phyloP scores from a whole-genome alignment of 2,329 filamentous ascomycete genomes.

The Gaeumannomyces sp. region DNA sequence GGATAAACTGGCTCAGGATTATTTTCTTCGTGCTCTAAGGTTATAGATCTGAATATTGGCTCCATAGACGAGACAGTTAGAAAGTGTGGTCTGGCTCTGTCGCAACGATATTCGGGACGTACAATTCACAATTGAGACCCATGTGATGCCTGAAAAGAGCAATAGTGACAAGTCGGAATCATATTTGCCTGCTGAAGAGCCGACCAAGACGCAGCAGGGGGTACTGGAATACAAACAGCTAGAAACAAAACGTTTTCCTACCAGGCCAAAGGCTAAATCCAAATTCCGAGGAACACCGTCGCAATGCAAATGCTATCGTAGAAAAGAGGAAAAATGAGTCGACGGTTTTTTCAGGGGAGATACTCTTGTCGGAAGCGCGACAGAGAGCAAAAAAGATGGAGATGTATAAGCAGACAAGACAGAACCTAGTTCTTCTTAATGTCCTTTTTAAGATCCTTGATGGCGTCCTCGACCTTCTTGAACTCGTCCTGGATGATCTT shows the following conservation, averaged over 20 bases:
- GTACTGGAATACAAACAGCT: neutral
- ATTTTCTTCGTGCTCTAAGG: neutral
- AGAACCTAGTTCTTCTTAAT: conserved; percentile 8
- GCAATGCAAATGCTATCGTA: conserved; percentile 2
- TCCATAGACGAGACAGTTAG: neutral
- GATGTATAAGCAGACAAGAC: neutral
- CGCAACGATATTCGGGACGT: neutral
- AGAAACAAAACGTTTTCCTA: neutral
- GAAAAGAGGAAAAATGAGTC: neutral
- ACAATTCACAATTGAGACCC: neutral
- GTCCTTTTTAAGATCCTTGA: conserved; percentile 9
- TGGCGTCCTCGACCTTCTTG: conserved; percentile 8
- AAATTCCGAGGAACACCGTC: conserved; percentile 2
- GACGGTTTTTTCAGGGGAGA: too few species aligned
- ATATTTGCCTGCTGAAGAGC: neutral
- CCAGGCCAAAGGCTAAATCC: neutral
- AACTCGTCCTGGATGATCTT: conserved; percentile 7
- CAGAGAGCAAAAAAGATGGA: neutral
- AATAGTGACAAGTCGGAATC: neutral
- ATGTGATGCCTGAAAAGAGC: neutral
- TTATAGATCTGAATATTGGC: neutral
- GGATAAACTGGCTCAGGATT: neutral
- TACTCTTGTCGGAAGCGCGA: too few species aligned
- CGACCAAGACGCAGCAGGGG: neutral
- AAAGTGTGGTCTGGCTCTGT: neutral